Base-by-base conservation (phyloP, 768 basidiomycete genomes). In the Boletus reticulatus region DNA sequence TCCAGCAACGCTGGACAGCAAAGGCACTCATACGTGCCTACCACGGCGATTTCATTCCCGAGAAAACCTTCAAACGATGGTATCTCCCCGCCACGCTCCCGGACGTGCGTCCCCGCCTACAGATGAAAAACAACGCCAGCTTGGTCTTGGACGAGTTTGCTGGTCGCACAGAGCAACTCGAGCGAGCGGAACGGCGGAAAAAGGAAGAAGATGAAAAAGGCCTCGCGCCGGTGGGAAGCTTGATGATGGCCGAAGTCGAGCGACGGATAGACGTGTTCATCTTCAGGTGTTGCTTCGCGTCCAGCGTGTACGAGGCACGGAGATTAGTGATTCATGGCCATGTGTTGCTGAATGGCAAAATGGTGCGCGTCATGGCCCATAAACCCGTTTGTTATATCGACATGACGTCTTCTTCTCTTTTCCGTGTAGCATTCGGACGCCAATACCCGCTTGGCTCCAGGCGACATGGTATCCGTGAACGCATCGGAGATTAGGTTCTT, bases 201-300 rank as follows among this genome's bases (percentile, higher is more conserved):
- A 73, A 76, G 63, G 79, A 83, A 59, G 82, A 85, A 63, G 74
- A 78, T 57, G 67, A 69, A 59, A 82, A 84, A 62, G 87, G 84
- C 1, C 80, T 91, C 62, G 88, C 94, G 17, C 97, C 97, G 6
- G 89, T 98, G 16, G 93, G 92, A 48, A 94, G 91, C 69, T 82
- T 99, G 81, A 95, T 98, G 91, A 91, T 95, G 70, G 72, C 84
- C 0, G 93, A 98, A 72, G 81, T 98, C n/a, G 97, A 99, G 78
- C 80, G 94, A 67, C 72, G 97, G 71, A 81, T 99, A 69, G 97
- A 99, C 66, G 87, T 93, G 43, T 84, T 98, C 69, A 74, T 98
- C 48, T 98, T 98, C 74, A 78, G 95, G 46, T 83, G 84, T 53
- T 96, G 95, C 68, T 87, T 98, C 62, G 88, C 87, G 29, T 82